Evolutionary conservation across 306 rosid species (phyloP), one percentile per base, ranked within the genome.

Genomic region (Vigna reflexopilosa): DNA sequence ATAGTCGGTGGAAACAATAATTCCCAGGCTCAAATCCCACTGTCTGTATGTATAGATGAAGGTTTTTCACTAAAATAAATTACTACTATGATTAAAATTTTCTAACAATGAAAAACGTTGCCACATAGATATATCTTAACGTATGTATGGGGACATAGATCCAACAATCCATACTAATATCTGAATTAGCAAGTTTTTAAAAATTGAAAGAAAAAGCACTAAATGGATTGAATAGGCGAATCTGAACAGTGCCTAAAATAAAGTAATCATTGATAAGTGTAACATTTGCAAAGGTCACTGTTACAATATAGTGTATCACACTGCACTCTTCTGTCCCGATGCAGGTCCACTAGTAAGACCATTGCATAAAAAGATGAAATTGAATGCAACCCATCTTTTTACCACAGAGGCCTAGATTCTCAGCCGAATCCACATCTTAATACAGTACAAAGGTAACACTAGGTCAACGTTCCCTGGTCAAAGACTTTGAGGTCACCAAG

Each of bases 341-440:
- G 85, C 90, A 87, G 88, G 86, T 84, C 95, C 93, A 90, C 90
- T 83, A 67, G 20, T 72, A 57, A 57, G 84, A 78, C 79, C 85
- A 87, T 74, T 87, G 90, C 93, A 88, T 90, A 65, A 90, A 92
- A 90, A 89, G 93, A 85, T 85, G 92, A 80, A 89, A 86, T 80
- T 75, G 66, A 86, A 87, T 67, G 82, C 86, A 83, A 77, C 82
- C 75, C 70, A 84, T 89, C 89, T 82, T 82, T 84, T 82, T 84
- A 84, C 81, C 81, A 75, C 81, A 75, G 79, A 75, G 81, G 77
- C 80, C 61, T 67, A 78, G 59, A 69, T 63, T 85, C 86, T 69
- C 77, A 62, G 54, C 68, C 62, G 84, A 85, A 87, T 78, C 83
- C 36, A 76, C 83, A 51, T 63, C 85, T 58, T 78, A 78, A 75